A percentile compares a stretch with the other conserved stretches of the same genome.
Conservation (phyloP, 805 yeast species). For the Diddensiella santjacobensis region DNA sequence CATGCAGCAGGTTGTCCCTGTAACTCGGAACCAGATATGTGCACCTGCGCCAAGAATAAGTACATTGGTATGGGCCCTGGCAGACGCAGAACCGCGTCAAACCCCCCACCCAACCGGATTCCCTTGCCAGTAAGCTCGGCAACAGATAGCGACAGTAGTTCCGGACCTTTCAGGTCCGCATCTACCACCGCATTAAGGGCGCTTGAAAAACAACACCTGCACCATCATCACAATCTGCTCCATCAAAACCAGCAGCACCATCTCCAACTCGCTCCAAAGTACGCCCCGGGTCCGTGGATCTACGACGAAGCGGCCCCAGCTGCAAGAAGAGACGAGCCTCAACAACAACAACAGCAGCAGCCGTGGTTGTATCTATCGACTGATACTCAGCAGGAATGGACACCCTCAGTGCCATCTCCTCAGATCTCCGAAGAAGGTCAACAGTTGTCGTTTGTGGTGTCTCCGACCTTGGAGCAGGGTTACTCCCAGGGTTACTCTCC, state of each 20-base stretch:
- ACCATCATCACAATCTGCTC: background rate
- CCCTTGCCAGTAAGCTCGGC: background rate
- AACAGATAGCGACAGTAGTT: background rate
- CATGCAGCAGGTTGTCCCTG: slow-evolving; percentile 25
- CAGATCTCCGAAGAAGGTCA: background rate
- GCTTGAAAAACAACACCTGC: background rate
- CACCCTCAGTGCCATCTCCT: background rate
- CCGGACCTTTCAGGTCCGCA: slow-evolving; percentile 6
- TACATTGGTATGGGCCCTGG: background rate
- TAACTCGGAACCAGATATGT: slow-evolving; percentile 15
- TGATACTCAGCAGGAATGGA: background rate
- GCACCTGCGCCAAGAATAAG: slow-evolving; percentile 25
- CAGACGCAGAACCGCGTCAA: slow-evolving; percentile 5
- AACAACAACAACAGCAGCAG: slow-evolving; percentile 1
- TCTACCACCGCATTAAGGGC: slow-evolving; percentile 11
- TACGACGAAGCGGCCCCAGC: background rate
- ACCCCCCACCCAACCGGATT: slow-evolving; percentile 5
- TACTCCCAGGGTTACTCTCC: background rate
- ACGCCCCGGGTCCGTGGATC: background rate
- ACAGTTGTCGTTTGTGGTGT: background rate
- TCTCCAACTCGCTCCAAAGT: background rate
- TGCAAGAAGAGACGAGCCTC: background rate
- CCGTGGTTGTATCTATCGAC: background rate
- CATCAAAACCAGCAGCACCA: background rate
- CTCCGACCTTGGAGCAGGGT: background rate